Conservation (phyloP, 257 asterid species). For the Solanum pennellii region DNA sequence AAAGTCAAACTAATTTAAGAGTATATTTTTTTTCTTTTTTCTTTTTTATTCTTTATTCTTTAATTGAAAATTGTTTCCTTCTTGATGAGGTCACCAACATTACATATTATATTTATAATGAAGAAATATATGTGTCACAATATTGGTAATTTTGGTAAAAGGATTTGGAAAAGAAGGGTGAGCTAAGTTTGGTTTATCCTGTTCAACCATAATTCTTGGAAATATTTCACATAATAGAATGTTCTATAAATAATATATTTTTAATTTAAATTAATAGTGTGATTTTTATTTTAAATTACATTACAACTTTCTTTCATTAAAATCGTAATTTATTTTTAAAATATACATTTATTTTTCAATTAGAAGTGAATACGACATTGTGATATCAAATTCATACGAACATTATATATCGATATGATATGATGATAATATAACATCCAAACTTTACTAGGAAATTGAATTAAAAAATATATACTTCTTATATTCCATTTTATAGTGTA, state of each 20-base stretch:
- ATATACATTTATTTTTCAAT: not conserved
- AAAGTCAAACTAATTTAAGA: not conserved
- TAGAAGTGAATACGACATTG: not conserved
- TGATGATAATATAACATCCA: too few species aligned
- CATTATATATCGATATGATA: too few species aligned
- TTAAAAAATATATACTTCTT: not conserved
- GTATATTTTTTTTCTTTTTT: not conserved
- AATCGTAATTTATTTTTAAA: not conserved
- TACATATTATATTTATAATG: not conserved
- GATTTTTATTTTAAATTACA: not conserved
- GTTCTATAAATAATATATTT: not conserved
- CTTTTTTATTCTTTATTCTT: not conserved
- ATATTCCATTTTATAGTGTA: not conserved
- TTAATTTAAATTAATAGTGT: not conserved
- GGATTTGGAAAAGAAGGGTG: not conserved
- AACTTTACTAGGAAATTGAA: too few species aligned
- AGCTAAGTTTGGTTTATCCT: constrained; percentile 5
- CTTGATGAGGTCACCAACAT: constrained; percentile 7
- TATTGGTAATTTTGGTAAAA: not conserved
- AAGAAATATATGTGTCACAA: not conserved
- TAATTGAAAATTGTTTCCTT: not conserved
- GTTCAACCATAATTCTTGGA: constrained; percentile 4
- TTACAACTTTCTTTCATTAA: not conserved
- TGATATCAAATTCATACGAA: too few species aligned
- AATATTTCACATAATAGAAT: not conserved